These are phyloP conservation scores for Hypomyces perniciosus DNA, from an alignment of 2,329 filamentous ascomycete species.

Conservation along the genomic window DNA sequence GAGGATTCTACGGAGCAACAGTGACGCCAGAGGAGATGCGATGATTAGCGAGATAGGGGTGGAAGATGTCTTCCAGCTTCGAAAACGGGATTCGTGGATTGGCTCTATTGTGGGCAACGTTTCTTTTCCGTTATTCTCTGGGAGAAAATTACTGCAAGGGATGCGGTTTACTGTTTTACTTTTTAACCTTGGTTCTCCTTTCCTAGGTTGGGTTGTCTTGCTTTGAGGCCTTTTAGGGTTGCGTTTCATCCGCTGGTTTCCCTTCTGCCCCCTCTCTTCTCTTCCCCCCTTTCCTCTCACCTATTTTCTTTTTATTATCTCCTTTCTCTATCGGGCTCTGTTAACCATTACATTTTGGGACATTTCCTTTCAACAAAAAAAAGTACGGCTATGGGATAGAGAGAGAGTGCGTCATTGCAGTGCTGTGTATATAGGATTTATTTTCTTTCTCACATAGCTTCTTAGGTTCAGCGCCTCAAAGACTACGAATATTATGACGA, in stretches of 20 bases:
- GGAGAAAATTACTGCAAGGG: neutral
- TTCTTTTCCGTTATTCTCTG: neutral
- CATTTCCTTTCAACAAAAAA: neutral
- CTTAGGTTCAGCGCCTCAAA: conserved; percentile 23
- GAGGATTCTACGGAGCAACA: conserved; percentile 48
- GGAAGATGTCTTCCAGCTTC: neutral
- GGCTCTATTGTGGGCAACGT: neutral
- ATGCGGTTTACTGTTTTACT: neutral
- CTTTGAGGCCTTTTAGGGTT: conserved; percentile 12
- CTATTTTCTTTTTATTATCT: conserved; percentile 22
- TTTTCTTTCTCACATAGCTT: conserved; percentile 24
- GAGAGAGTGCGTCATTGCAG: neutral
- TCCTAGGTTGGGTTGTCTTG: conserved; percentile 4
- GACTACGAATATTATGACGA: conserved; percentile 10
- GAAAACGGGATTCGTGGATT: neutral
- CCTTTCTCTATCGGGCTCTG: no score
- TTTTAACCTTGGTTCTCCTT: neutral
- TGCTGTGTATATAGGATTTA: conserved; percentile 12
- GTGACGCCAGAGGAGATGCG: conserved; percentile 48
- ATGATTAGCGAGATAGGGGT: conserved; percentile 17
- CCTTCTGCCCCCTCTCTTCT: conserved; percentile 27
- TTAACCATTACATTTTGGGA: no score
- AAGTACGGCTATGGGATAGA: neutral
- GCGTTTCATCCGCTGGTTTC: conserved; percentile 18
- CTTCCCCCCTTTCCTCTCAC: conserved; percentile 27